These are phyloP conservation scores for Tuber umbilicatum DNA, from an alignment of 495 filamentous ascomycete species.

Conservation along the genomic window DNA sequence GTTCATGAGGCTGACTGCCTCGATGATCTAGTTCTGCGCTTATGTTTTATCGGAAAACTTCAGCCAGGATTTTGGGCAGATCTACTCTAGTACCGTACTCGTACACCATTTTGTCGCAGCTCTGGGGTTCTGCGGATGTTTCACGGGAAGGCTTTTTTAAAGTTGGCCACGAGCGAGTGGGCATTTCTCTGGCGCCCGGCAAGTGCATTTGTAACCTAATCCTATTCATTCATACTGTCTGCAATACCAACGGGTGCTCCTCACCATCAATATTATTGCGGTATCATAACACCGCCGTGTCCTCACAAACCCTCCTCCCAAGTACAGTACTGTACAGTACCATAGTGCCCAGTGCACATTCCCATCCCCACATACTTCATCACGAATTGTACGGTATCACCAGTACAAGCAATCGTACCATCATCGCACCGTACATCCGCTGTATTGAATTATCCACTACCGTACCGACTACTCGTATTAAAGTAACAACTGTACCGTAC, in stretches of 20 bases:
- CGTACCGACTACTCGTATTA: neutral
- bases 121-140: neutral
- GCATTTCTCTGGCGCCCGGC: neutral
- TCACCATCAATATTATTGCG: neutral
- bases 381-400: too few relatives aligned
- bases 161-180: neutral
- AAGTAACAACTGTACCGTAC: neutral
- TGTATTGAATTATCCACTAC: neutral
- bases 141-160: neutral
- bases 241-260: neutral
- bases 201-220: neutral
- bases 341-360: neutral
- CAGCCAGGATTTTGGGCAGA: neutral
- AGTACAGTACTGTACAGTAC: too few relatives aligned
- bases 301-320: neutral
- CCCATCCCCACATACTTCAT: too few relatives aligned
- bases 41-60: too few relatives aligned
- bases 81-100: too few relatives aligned
- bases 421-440: neutral
- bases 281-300: neutral
- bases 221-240: neutral
- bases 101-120: neutral
- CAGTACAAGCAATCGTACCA: too few relatives aligned
- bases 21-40: neutral
- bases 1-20: neutral